Evolutionary conservation across 2,329 filamentous ascomycete genomes (phyloP).

Genomic region (Colletotrichum eremochloae): DNA sequence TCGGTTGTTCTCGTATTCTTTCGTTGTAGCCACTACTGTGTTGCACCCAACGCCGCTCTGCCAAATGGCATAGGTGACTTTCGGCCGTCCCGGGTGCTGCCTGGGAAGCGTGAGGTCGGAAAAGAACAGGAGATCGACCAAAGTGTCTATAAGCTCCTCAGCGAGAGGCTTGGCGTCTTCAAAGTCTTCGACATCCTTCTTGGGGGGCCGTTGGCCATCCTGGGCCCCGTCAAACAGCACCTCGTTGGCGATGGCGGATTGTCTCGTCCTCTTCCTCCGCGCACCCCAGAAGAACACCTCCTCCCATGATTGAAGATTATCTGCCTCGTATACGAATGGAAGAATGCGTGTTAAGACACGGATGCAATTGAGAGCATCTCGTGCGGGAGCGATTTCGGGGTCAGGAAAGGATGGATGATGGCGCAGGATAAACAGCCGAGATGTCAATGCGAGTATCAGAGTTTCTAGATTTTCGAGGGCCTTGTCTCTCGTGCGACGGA

Average conservation of each 20-base stretch:
- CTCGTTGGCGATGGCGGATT: slow-evolving; percentile 75
- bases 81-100: slow-evolving; percentile 77
- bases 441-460: slow-evolving; percentile 85
- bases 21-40: slow-evolving; percentile 86
- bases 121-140: slow-evolving; percentile 92
- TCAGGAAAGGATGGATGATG: slow-evolving; percentile 94
- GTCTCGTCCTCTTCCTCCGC: slow-evolving; percentile 78
- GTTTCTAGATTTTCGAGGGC: slow-evolving; percentile 92
- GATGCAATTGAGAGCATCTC: slow-evolving; percentile 95
- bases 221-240: slow-evolving; percentile 86
- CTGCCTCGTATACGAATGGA: slow-evolving; percentile 92
- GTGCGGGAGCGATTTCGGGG: slow-evolving; percentile 84
- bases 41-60: slow-evolving; percentile 98
- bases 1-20: slow-evolving; percentile 92
- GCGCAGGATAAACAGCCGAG: slow-evolving; percentile 83
- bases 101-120: slow-evolving; percentile 88
- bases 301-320: slow-evolving; percentile 87
- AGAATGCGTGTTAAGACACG: slow-evolving; percentile 89
- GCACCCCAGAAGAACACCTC: slow-evolving; percentile 92
- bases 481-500: slow-evolving; percentile 87
- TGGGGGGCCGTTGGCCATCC: slow-evolving; percentile 49
- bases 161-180: slow-evolving; percentile 89
- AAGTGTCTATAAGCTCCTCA: slow-evolving; percentile 91
- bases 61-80: slow-evolving; percentile 96
- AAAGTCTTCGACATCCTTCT: slow-evolving; percentile 74